Base-by-base conservation (phyloP, 1,139 yeast species). In the Saccharomyces pastorianus region DNA sequence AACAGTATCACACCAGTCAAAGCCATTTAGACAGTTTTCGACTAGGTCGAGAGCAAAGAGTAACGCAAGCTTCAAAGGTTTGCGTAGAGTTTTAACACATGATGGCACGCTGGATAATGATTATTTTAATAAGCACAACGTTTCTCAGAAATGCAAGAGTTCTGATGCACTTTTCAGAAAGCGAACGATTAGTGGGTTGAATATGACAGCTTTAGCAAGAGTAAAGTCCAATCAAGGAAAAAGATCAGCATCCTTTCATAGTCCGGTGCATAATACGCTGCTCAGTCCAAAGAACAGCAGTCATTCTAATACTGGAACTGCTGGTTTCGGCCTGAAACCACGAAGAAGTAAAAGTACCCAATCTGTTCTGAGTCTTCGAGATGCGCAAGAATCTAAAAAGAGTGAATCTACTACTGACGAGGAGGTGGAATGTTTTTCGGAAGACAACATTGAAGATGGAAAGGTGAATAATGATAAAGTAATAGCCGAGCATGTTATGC, bases 401-500 rank as follows among this genome's bases (percentile, higher is more conserved):
- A 58, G 61, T 47, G 61, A 58, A 20, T 59, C 64, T 2, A 59
- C 64, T 5, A 60, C 67, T 17, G 66, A 62, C 31, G 63, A 61
- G 6, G 65, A 60, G 23, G 69, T 64, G 7, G 69, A 70, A 11
- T 59, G 59, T 17, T 60, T 61, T 23, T 66, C 66, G 2, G 65
- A 68, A 6, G 73, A 67, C 4, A 71, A 69, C 11, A 76, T 70
- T 46, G 73, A 68, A 38, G 27, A 50, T 26, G 48, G 8, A 23
- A 34, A 14, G 11, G 26, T 48, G 23, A 50, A 50, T 9, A 48
- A 42, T 23, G 50, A 52, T 26, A 51, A 31, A 47, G 20, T 20
- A 9, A 38, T n/a, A 17, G 17, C 7, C 25, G 11, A 38, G 13
- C 44, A 20, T 17, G 9, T 9, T 38, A 9, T 11, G 7, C n/a